Percentiles rank a stretch among this genome's conserved stretches.
These are phyloP conservation scores for Glomus cerebriforme DNA, from an alignment of 192 early-diverging fungal species.

Conservation along the genomic window DNA sequence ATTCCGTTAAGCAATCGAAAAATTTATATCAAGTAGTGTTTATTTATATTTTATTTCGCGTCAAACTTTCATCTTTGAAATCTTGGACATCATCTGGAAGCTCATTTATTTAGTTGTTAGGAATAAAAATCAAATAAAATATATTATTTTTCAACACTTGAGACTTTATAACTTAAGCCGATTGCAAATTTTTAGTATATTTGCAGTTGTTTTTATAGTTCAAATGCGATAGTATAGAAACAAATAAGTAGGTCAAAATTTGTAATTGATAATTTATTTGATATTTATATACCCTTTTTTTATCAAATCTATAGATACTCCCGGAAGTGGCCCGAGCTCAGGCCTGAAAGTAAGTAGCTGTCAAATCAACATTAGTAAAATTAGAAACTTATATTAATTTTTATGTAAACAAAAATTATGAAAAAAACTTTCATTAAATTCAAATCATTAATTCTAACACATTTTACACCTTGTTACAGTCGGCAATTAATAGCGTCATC, in stretches of 20 bases:
- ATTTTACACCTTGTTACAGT: too few species aligned
- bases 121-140: background rate
- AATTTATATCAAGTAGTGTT: background rate
- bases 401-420: background rate
- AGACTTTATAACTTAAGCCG: background rate
- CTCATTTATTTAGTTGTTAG: too few species aligned
- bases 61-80: background rate
- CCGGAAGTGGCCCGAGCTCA: background rate
- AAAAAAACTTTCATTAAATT: background rate
- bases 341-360: conserved; percentile 10
- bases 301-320: background rate
- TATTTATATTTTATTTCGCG: background rate
- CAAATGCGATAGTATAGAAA: too few species aligned
- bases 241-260: too few species aligned
- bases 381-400: too few species aligned
- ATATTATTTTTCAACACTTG: background rate
- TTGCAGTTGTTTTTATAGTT: too few species aligned
- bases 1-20: background rate
- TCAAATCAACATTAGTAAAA: background rate
- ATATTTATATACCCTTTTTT: background rate
- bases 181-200: background rate
- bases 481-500: conserved; percentile 38
- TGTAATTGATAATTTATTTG: too few species aligned
- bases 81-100: background rate
- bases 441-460: background rate